These are phyloP conservation scores for Periconia sp. DNA, from an alignment of 2,329 filamentous ascomycete species.

Conservation along the genomic window DNA sequence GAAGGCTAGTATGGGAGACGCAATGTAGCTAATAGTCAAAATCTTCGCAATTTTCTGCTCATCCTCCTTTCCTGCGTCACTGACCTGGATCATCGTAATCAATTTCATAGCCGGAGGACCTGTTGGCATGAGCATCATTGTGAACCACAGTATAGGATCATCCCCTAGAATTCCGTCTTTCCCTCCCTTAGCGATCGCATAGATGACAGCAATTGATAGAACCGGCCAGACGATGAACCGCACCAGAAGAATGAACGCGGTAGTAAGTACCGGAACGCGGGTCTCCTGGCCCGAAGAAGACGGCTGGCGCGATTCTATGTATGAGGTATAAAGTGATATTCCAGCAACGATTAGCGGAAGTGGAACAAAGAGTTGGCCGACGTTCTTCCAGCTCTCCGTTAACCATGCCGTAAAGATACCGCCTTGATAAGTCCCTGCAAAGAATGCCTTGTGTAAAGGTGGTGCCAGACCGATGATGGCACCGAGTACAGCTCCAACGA, in stretches of 20 bases:
- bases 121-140: slow-evolving; percentile 60
- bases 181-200: slow-evolving; percentile 55
- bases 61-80: slow-evolving; percentile 44
- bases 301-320: slow-evolving; percentile 19
- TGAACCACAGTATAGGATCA: slow-evolving; percentile 68
- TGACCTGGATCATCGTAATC: slow-evolving; percentile 54
- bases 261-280: slow-evolving; percentile 18
- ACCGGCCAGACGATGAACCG: slow-evolving; percentile 33
- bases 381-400: slow-evolving; percentile 30
- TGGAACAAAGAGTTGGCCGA: slow-evolving; percentile 30
- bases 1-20: slow-evolving; percentile 33
- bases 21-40: slow-evolving; percentile 42
- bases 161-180: slow-evolving; percentile 45
- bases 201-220: slow-evolving; percentile 54
- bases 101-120: slow-evolving; percentile 58
- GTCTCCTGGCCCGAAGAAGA: neutral
- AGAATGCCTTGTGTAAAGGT: slow-evolving; percentile 27
- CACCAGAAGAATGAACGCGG: slow-evolving; percentile 24
- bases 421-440: slow-evolving; percentile 24
- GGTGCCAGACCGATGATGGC: slow-evolving; percentile 29
- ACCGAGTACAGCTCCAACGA: slow-evolving; percentile 29
- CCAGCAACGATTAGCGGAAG: slow-evolving; percentile 33
- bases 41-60: slow-evolving; percentile 56
- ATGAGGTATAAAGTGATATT: slow-evolving; percentile 28
- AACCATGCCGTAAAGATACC: slow-evolving; percentile 34